These are phyloP conservation scores for Pneumocystis carinii DNA, from an alignment of 1,139 yeast species.

Conservation along the genomic window DNA sequence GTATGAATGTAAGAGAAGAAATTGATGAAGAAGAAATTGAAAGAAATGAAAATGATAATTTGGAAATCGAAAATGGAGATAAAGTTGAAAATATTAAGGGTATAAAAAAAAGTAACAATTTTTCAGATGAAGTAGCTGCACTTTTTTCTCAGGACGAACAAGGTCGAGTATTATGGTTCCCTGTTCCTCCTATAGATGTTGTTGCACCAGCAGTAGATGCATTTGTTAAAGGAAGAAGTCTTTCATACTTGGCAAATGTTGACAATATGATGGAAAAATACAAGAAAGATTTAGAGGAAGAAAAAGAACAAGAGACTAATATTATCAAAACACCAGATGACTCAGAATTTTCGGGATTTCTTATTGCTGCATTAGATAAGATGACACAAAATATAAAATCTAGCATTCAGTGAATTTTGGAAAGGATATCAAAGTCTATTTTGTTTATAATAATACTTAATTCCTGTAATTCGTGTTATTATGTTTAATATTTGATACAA, in stretches of 20 bases:
- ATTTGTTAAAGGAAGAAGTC: constrained; percentile 3
- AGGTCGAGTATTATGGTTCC: constrained; percentile 18
- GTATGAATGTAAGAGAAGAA: not conserved
- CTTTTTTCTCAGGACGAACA: constrained; percentile 14
- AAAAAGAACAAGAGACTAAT: not conserved
- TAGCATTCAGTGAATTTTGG: not conserved
- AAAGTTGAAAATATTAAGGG: not conserved
- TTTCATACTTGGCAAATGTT: constrained; percentile 5
- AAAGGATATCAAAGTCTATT: not conserved
- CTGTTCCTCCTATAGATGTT: constrained; percentile 19
- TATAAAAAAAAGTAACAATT: constrained; percentile 1
- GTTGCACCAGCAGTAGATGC: constrained; percentile 4
- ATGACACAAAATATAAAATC: not conserved
- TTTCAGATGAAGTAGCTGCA: constrained; percentile 15
- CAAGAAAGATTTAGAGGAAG: not conserved
- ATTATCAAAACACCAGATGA: not conserved
- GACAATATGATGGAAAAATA: not conserved
- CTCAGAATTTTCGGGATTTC: not conserved
- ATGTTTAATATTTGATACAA: not conserved
- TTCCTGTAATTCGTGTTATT: not conserved
- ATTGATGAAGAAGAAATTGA: not conserved
- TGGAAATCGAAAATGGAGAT: not conserved
- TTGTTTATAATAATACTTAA: not conserved
- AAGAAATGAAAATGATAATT: not conserved
- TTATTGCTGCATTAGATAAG: not conserved